phyloP scores from a whole-genome alignment of 495 filamentous ascomycete species.

The Trypethelium eluteriae region DNA sequence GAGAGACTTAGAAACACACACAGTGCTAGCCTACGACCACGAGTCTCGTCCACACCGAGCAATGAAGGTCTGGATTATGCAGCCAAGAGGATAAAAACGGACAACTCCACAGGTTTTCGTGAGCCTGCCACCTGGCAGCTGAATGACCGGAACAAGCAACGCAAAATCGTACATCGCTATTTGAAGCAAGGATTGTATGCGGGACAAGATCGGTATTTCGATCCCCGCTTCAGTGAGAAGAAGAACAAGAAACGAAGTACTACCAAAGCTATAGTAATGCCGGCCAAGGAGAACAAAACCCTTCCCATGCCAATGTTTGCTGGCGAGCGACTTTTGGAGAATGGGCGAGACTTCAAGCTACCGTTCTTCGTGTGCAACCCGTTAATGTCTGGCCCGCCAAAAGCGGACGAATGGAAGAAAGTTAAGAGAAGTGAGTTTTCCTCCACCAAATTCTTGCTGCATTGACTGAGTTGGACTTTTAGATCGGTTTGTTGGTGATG shows the following conservation, averaged over 20 bases:
- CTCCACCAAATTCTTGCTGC: background rate
- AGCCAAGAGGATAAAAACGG: conserved; percentile 37
- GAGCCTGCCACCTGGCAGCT: conserved; percentile 24
- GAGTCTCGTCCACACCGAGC: conserved; percentile 14
- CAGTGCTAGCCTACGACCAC: background rate
- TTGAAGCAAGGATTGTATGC: conserved; percentile 77
- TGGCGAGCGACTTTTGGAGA: conserved; percentile 47
- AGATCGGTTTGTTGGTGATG: conserved; percentile 92
- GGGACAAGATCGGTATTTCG: conserved; percentile 63
- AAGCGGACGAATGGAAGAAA: conserved; percentile 83
- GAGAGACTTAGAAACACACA: conserved; percentile 8
- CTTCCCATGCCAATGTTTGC: conserved; percentile 64
- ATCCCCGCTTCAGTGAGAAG: conserved; percentile 54
- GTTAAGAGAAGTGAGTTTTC: conserved; percentile 70
- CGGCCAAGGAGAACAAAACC: conserved; percentile 37
- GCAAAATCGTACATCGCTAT: conserved; percentile 47
- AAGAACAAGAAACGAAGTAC: conserved; percentile 51
- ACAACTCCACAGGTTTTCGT: conserved; percentile 36
- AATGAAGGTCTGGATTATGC: conserved; percentile 40
- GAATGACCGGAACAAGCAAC: conserved; percentile 16
- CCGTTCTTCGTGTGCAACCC: conserved; percentile 87
- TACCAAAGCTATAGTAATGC: conserved; percentile 40
- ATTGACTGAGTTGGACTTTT: conserved; percentile 13
- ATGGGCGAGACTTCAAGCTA: conserved; percentile 71
- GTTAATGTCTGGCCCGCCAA: conserved; percentile 73